These are phyloP conservation scores for Anisodus tanguticus DNA, from an alignment of 257 asterid species.

Conservation along the genomic window DNA sequence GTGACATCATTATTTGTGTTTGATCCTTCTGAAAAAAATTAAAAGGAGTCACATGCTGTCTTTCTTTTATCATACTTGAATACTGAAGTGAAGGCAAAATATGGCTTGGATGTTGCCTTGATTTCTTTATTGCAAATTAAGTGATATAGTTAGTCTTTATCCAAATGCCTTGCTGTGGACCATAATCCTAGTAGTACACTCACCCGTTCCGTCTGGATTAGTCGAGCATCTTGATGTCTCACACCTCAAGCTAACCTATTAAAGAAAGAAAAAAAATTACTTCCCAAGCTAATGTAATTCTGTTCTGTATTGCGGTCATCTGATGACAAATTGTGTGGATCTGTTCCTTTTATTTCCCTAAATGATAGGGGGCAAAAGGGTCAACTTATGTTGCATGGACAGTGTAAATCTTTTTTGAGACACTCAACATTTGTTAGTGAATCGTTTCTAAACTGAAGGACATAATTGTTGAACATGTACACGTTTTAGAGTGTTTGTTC, in stretches of 20 bases:
- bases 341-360: background rate
- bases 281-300: background rate
- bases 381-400: slow-evolving; percentile 23
- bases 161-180: background rate
- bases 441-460: background rate
- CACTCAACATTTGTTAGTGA: background rate
- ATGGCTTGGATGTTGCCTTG: slow-evolving; percentile 10
- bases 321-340: slow-evolving; percentile 20
- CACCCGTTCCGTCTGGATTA: background rate
- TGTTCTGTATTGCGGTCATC: background rate
- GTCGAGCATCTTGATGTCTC: background rate
- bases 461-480: background rate
- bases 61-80: background rate
- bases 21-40: background rate
- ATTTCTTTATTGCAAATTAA: background rate
- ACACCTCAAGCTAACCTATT: background rate
- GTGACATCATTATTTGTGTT: background rate
- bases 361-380: background rate
- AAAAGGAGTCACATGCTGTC: background rate
- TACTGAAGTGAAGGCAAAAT: slow-evolving; percentile 67
- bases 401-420: background rate
- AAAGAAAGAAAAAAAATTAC: background rate
- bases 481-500: background rate
- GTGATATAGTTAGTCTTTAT: background rate
- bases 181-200: background rate